phyloP scores from a whole-genome alignment of 495 filamentous ascomycete genomes.

The Annulohypoxylon moriforme region DNA sequence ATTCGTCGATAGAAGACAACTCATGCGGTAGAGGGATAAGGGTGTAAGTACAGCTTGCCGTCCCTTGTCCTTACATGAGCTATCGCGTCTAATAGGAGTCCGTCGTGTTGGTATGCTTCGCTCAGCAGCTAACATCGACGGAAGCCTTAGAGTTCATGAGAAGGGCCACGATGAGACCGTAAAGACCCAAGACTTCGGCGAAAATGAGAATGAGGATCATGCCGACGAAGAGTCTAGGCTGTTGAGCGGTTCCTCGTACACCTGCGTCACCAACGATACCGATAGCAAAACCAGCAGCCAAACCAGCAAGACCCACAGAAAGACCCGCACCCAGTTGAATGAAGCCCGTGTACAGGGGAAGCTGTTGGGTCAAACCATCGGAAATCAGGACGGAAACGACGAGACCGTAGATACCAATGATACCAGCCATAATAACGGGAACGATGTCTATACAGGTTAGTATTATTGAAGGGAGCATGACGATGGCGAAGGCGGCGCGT shows the following conservation, averaged over 20 bases:
- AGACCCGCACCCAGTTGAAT: conserved; percentile 98
- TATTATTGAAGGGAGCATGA: conserved; percentile 6
- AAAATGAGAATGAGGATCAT: conserved; percentile 99
- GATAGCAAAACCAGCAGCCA: conserved; percentile 98
- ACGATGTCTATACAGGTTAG: conserved; percentile 81
- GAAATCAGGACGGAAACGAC: conserved; percentile 99
- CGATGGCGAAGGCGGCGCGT: conserved; percentile 54
- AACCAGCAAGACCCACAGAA: conserved; percentile 93
- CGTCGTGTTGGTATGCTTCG: not conserved
- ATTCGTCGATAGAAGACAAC: conserved; percentile 17
- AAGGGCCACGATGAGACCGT: conserved; percentile 97
- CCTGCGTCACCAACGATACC: conserved; percentile 99
- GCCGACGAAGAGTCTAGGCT: conserved; percentile 97
- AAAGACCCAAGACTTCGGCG: conserved; percentile 99
- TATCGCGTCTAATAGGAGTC: conserved; percentile 21
- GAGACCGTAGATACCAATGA: conserved; percentile 99
- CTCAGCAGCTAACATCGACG: conserved; percentile 61
- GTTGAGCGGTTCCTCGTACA: conserved; percentile 97
- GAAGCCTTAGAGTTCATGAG: conserved; percentile 94
- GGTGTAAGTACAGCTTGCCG: conserved; percentile 41
- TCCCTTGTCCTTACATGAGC: conserved; percentile 29
- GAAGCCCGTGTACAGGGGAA: conserved; percentile 92
- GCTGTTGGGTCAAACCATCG: conserved; percentile 83
- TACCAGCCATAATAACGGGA: conserved; percentile 99
- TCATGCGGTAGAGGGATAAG: conserved; percentile 19